Conservation (phyloP, 148 eudicot genomes). For the Limonium bicolor region DNA sequence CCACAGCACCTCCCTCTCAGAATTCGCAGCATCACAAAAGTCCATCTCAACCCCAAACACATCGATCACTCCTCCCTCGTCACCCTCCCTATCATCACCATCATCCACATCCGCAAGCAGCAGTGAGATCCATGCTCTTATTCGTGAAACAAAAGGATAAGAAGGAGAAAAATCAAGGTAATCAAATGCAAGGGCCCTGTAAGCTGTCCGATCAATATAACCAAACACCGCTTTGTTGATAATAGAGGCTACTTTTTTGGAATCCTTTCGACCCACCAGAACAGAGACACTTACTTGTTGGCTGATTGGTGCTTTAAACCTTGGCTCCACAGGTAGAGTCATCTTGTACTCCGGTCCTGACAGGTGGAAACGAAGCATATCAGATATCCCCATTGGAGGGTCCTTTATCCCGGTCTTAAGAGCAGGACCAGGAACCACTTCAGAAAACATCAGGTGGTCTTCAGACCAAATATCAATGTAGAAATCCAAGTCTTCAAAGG, state of each 20-base stretch:
- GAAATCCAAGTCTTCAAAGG: constrained; percentile 61
- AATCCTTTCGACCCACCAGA: constrained; percentile 60
- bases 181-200: constrained; percentile 72
- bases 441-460: constrained; percentile 41
- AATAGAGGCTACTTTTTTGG: constrained; percentile 52
- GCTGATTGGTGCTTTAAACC: constrained; percentile 33
- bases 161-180: constrained; percentile 67
- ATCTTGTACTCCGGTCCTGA: constrained; percentile 62
- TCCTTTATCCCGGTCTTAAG: constrained; percentile 32
- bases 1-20: constrained; percentile 72
- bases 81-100: constrained; percentile 42
- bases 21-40: constrained; percentile 73
- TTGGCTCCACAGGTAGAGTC: constrained; percentile 54
- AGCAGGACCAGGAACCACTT: constrained; percentile 54
- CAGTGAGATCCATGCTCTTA: constrained; percentile 85
- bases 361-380: constrained; percentile 43
- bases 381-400: constrained; percentile 43
- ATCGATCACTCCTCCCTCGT: constrained; percentile 40
- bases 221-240: constrained; percentile 49
- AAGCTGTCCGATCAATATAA: constrained; percentile 64
- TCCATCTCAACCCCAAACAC: constrained; percentile 85
- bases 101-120: constrained; percentile 57
- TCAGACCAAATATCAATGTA: constrained; percentile 88
- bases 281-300: constrained; percentile 59
- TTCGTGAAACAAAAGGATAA: constrained; percentile 67